phyloP scores from a whole-genome alignment of 164 flowering plant species.

The Houttuynia cordata region DNA sequence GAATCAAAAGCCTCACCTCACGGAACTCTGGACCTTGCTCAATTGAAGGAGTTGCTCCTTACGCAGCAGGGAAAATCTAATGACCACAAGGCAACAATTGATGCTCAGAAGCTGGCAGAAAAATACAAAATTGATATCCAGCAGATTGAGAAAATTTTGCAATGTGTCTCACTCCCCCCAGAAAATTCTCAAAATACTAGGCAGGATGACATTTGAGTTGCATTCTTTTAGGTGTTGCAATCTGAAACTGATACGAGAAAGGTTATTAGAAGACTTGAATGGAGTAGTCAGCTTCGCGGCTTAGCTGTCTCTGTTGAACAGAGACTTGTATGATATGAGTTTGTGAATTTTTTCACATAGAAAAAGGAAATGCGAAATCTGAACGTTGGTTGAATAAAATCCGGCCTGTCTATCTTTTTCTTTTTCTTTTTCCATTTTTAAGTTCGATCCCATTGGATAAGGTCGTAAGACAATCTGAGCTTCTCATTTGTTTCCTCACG shows the following conservation, averaged over 20 bases:
- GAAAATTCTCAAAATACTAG: constrained; percentile 29
- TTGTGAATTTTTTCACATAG: no score
- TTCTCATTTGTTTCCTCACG: neutral
- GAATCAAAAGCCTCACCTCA: constrained; percentile 49
- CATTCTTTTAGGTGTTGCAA: neutral
- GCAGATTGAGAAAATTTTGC: constrained; percentile 44
- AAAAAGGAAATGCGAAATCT: no score
- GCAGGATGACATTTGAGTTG: constrained; percentile 5
- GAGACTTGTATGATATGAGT: no score
- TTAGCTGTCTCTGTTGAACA: no score
- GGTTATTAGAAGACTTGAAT: neutral
- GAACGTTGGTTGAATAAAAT: no score
- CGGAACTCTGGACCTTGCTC: constrained; percentile 66
- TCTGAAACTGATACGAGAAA: neutral
- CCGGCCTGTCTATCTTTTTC: no score
- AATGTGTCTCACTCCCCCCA: constrained; percentile 51
- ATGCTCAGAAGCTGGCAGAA: constrained; percentile 45
- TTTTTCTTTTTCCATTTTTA: no score
- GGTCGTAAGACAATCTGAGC: neutral
- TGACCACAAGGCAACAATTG: no score
- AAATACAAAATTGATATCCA: constrained; percentile 42
- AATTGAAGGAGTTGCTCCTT: constrained; percentile 60
- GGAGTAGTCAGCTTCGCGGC: neutral
- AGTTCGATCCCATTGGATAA: neutral
- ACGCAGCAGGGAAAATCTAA: constrained; percentile 65